Evolutionary conservation across 2,329 filamentous ascomycete species (phyloP).

Genomic region (Penicillium sp.): DNA sequence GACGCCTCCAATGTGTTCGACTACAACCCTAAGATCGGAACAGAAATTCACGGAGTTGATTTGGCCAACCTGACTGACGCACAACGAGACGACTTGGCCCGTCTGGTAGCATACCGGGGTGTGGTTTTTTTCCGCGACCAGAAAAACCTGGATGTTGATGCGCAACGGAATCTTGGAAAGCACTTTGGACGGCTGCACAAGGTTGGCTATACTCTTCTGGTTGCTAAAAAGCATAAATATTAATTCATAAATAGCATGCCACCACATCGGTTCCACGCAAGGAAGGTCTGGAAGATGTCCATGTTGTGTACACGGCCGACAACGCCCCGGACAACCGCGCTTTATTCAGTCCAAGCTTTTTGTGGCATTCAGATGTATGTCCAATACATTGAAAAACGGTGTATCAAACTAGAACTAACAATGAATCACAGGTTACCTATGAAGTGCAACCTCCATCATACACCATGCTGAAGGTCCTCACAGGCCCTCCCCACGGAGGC

Average conservation of each 20-base stretch:
- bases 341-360: constrained; percentile 55
- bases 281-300: constrained; percentile 55
- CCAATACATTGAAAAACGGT: not conserved
- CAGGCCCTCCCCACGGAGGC: constrained; percentile 54
- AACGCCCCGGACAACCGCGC: constrained; percentile 55
- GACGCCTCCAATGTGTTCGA: constrained; percentile 57
- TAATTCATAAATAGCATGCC: constrained; percentile 41
- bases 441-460: constrained; percentile 59
- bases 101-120: constrained; percentile 54
- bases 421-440: constrained; percentile 50
- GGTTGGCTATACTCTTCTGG: constrained; percentile 16
- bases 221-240: not conserved
- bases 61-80: constrained; percentile 51
- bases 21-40: constrained; percentile 57
- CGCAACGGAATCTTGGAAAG: constrained; percentile 52
- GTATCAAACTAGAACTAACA: not conserved
- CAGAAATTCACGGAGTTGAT: constrained; percentile 53
- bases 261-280: constrained; percentile 54
- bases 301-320: constrained; percentile 57
- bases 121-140: constrained; percentile 61
- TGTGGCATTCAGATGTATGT: constrained; percentile 57
- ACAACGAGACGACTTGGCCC: constrained; percentile 56
- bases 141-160: constrained; percentile 54
- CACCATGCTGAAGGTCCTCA: constrained; percentile 56
- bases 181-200: constrained; percentile 57